Conservation (phyloP, 306 rosid genomes). For the Adenanthera pavonina region DNA sequence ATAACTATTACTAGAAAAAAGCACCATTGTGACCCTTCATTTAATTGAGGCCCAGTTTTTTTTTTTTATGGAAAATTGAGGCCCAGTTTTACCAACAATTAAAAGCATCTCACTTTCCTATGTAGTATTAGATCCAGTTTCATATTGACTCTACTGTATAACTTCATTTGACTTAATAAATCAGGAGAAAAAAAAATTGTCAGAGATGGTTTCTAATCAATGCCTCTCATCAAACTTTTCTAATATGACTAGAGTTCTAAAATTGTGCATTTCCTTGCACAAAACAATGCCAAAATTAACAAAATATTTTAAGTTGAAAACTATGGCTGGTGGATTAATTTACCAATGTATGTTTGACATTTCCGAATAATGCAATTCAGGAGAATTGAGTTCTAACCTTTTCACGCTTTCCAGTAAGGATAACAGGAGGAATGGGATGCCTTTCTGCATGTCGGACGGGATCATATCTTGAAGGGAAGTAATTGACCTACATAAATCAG, state of each 20-base stretch:
- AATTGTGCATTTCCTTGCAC: not conserved
- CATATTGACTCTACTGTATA: not conserved
- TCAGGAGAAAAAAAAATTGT: not conserved
- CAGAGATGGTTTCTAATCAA: constrained; percentile 10
- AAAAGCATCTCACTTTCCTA: not conserved
- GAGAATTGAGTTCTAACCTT: not conserved
- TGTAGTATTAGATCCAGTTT: not conserved
- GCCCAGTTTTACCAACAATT: not conserved
- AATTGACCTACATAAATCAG: not conserved
- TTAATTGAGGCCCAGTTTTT: not conserved
- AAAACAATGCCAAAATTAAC: not conserved
- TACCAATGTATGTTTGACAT: not conserved
- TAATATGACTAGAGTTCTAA: not conserved
- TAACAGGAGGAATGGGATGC: not conserved
- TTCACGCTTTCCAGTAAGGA: not conserved
- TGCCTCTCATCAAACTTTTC: constrained; percentile 15
- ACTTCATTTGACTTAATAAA: not conserved
- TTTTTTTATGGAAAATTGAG: not conserved
- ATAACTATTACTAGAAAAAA: not conserved
- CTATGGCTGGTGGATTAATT: constrained; percentile 23
- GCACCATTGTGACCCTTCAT: not conserved
- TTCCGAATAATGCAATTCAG: not conserved
- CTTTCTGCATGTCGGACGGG: constrained; percentile 6
- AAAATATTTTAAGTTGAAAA: not conserved
- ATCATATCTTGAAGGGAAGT: constrained; percentile 9